Base-by-base conservation (phyloP, 225 moss, liverwort and hornwort genomes). In the Bryum argenteum region DNA sequence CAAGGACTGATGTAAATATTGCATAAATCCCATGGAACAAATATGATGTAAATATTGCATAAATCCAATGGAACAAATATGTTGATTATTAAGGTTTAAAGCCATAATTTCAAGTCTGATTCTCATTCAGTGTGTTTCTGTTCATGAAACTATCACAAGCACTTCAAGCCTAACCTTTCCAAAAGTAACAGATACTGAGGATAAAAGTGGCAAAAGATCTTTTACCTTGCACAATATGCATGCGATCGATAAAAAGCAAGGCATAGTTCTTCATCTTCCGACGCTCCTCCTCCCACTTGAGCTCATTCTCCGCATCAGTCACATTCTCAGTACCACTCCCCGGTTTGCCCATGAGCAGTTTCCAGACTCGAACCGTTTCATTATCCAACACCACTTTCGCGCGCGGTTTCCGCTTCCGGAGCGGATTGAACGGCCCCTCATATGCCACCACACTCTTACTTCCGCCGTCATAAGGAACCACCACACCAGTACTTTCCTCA, bases 181-280 rank as follows among this genome's bases (percentile, higher is more conserved):
- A 33, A 33, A 44, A 44, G 1, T 1, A 44, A 1, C 2, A 44
- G 0, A 44, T 11, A 44, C 1, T 11, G 44, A 11, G 3, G 44
- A 13, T 11, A 12, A 13, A 6, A 33, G 2, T 5, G 28, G 8
- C 12, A 44, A 13, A 44, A 1, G n/a, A n/a, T n/a, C n/a, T n/a
- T n/a, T 11, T 10, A 44, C 94, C 95, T 84, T 93, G 93, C n/a
- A 96, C 93, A 0, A 74, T 71, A 41, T 93, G 87, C 95, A 96
- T 96, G n/a, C 83, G 81, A 8, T 74, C 75, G 4, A 96, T 93
- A 47, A 96, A 96, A 0, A 52, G 76, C 52, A 77, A 75, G 9
- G 95, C 89, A 50, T 81, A 83, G 15, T 63, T 28, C 62, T 84
- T 84, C 91, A 93, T 93, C 52, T 69, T 70, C 42, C 74, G 78